Conservation (phyloP, 805 yeast species). For the Naumovozyma baii region DNA sequence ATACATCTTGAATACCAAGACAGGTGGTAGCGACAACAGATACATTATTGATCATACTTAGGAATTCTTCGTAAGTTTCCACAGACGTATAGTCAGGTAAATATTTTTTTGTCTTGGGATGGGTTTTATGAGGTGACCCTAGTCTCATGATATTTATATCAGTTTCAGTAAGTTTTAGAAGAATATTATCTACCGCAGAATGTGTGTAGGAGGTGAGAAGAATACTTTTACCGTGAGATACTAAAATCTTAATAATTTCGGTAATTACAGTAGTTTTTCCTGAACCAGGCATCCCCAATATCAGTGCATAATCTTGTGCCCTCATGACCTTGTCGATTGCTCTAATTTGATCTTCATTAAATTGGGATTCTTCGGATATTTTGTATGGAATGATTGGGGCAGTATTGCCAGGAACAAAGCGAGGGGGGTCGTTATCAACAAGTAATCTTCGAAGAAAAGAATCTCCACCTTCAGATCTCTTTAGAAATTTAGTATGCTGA, state of each 20-base stretch:
- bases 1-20: conserved; percentile 43
- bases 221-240: conserved; percentile 49
- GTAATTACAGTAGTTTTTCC: conserved; percentile 91
- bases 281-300: conserved; percentile 97
- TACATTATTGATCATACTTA: conserved; percentile 41
- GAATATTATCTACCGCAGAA: conserved; percentile 90
- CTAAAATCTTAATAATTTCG: conserved; percentile 53
- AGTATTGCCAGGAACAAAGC: conserved; percentile 11
- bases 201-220: conserved; percentile 83
- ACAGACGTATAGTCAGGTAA: conserved; percentile 38
- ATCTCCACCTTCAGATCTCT: conserved; percentile 31
- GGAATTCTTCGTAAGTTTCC: conserved; percentile 37
- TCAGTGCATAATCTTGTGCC: conserved; percentile 66
- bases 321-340: conserved; percentile 61
- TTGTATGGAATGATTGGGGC: conserved; percentile 17
- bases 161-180: conserved; percentile 53
- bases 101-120: conserved; percentile 47
- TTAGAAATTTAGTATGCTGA: conserved; percentile 7
- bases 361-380: conserved; percentile 14
- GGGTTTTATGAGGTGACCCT: conserved; percentile 53
- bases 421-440: conserved; percentile 28
- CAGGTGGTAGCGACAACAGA: conserved; percentile 85
- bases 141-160: conserved; percentile 50
- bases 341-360: conserved; percentile 60
- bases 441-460: conserved; percentile 25